Conservation (phyloP, 768 basidiomycete genomes). For the Rhizopogon salebrosus region DNA sequence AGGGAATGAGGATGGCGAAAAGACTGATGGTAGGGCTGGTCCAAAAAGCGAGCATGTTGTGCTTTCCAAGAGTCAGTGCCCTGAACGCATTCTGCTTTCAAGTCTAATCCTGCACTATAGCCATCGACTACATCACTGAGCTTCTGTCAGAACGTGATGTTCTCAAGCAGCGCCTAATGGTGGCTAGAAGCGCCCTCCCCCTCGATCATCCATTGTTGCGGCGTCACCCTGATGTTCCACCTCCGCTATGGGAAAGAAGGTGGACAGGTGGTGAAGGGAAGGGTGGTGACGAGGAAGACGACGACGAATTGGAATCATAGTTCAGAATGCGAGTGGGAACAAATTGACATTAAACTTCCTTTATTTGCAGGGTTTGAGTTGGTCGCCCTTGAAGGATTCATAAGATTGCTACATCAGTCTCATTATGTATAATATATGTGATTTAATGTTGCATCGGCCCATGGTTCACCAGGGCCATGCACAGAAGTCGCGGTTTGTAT, state of each 20-base stretch:
- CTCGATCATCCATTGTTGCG: conserved; percentile 54
- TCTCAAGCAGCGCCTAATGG: conserved; percentile 54
- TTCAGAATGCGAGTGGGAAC: neutral
- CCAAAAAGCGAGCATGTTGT: conserved; percentile 91
- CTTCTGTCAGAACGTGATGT: conserved; percentile 56
- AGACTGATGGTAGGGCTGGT: conserved; percentile 79
- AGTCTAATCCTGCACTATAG: conserved; percentile 32
- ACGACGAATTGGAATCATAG: conserved; percentile 36
- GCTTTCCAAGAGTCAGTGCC: conserved; percentile 72
- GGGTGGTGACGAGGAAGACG: conserved; percentile 39
- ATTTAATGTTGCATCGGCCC: neutral
- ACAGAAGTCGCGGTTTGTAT: no score
- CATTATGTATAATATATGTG: neutral
- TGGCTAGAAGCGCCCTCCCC: conserved; percentile 52
- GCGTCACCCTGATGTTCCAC: conserved; percentile 18
- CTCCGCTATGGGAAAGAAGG: conserved; percentile 72
- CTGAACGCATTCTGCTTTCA: neutral
- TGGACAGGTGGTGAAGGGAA: conserved; percentile 74
- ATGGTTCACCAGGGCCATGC: no score
- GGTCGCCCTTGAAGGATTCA: neutral
- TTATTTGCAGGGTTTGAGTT: neutral
- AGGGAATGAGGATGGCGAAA: conserved; percentile 51
- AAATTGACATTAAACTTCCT: neutral
- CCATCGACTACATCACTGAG: conserved; percentile 78
- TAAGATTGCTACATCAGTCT: no score